Percentiles rank a stretch among this genome's conserved stretches.
phyloP scores from a whole-genome alignment of 2,329 filamentous ascomycete species.

The Venturia pyrina region DNA sequence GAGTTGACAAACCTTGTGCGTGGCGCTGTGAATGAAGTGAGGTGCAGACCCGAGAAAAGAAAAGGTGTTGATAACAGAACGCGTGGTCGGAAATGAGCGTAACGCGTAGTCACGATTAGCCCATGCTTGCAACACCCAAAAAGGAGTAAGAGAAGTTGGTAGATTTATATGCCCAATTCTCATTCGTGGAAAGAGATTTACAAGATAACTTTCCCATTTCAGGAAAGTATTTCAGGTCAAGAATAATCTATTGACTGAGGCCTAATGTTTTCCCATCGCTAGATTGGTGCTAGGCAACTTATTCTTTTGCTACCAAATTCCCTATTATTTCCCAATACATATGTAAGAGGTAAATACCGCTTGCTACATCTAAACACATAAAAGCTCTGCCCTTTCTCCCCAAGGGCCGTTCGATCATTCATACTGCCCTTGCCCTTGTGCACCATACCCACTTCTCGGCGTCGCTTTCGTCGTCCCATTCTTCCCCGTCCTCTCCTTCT shows the following conservation, averaged over 20 bases:
- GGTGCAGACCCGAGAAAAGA: background rate
- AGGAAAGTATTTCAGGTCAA: too few relatives aligned
- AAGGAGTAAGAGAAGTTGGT: too few relatives aligned
- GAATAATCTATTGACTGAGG: too few relatives aligned
- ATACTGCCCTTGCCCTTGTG: background rate
- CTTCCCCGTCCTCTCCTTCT: constrained; percentile 1
- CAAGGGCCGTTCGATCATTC: too few relatives aligned
- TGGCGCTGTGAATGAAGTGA: background rate
- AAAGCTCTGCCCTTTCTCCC: too few relatives aligned
- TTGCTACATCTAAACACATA: too few relatives aligned
- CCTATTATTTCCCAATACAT: too few relatives aligned
- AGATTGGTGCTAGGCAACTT: too few relatives aligned
- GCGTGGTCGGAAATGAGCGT: background rate
- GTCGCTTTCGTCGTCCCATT: background rate
- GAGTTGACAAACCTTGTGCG: background rate
- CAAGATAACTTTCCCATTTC: too few relatives aligned
- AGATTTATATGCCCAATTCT: background rate
- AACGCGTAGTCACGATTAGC: background rate
- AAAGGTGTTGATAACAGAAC: background rate
- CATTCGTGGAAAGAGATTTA: background rate
- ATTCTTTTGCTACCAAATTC: too few relatives aligned
- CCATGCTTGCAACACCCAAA: background rate
- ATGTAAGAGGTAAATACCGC: too few relatives aligned
- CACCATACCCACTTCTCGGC: background rate
- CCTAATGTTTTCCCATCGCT: too few relatives aligned